Evolutionary conservation across 2,329 filamentous ascomycete species (phyloP).

Genomic region (Sclerotinia spermophila): DNA sequence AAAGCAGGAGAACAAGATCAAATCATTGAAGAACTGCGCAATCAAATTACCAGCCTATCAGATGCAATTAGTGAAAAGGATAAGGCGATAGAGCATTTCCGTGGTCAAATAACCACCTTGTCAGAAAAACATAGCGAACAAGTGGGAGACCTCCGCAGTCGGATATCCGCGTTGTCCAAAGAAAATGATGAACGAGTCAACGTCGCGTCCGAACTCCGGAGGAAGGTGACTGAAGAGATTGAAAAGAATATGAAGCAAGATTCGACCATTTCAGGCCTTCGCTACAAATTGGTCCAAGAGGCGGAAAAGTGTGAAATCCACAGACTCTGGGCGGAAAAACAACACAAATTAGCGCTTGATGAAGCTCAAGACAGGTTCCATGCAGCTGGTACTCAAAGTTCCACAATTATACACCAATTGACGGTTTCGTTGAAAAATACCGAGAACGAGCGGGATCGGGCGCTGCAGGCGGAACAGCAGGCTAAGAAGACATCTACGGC

Average conservation of each 20-base stretch:
- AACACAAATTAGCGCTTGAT: not conserved
- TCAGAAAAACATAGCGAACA: not conserved
- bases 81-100: not conserved
- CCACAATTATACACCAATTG: not conserved
- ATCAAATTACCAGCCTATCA: not conserved
- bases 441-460: not conserved
- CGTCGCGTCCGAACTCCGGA: not conserved
- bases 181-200: not conserved
- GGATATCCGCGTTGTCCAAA: not conserved
- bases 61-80: not conserved
- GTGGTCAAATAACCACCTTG: not conserved
- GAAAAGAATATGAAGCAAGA: not conserved
- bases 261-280: not conserved
- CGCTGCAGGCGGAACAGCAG: not conserved
- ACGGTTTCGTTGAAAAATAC: too few relatives aligned
- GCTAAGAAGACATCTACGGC: not conserved
- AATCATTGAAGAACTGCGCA: not conserved
- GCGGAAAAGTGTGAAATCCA: not conserved
- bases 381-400: accelerated
- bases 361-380: not conserved
- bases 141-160: not conserved
- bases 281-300: accelerated
- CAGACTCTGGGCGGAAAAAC: accelerated
- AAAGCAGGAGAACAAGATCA: not conserved
- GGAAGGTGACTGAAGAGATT: not conserved